Base-by-base conservation (phyloP, 768 basidiomycete species). In the Tubosaeta sp. region DNA sequence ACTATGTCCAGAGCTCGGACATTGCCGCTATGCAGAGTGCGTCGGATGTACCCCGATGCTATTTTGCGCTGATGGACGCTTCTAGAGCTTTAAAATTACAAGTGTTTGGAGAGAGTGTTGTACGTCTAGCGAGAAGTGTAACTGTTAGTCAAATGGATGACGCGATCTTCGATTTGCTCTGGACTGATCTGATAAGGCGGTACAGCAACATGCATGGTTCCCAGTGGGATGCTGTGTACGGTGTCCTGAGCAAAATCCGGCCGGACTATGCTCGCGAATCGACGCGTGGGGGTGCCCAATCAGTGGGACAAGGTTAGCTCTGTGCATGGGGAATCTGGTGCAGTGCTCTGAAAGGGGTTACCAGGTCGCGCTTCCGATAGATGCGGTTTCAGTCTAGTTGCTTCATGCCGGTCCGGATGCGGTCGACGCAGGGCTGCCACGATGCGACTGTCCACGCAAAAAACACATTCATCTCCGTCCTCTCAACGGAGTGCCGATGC, bases 11-110 rank as follows among this genome's bases (percentile, higher is more conserved):
- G 79, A 93, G 91, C 71, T 77, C 88, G 29, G 94, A 97, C 69
- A 71, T 97, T 57, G 85, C 88, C 59, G 94, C 92, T 56, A 95
- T 95, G 92, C 92, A 94, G 72, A 94, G 91, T 92, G 68, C 47
- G 59, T 50, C 31, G 5, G 29, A 45, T 13, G 19, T 33, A 42
- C 38, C 5, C 22, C 3, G 10, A 0, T 11, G 25, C 13, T 27
- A 42, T 22, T 4, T 19, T 29, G 6, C 19, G 34, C 53, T 60
- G 5, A 66, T 27, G 37, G 29, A 2, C n/a, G 11, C 46, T 35
- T 52, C 1, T 10, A 68, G 67, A 68, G 41, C 49, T 68, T 1
- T 68, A 65, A 49, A 42, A 25, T 16, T 46, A 29, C n/a, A 33
- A 16, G 46, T 37, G 38, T 29, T 33, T 16, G 43, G 47, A 32